Evolutionary conservation across 2,329 filamentous ascomycete genomes (phyloP), one percentile per base, ranked within the genome.

Genomic region (Cadophora luteo-olivacea): DNA sequence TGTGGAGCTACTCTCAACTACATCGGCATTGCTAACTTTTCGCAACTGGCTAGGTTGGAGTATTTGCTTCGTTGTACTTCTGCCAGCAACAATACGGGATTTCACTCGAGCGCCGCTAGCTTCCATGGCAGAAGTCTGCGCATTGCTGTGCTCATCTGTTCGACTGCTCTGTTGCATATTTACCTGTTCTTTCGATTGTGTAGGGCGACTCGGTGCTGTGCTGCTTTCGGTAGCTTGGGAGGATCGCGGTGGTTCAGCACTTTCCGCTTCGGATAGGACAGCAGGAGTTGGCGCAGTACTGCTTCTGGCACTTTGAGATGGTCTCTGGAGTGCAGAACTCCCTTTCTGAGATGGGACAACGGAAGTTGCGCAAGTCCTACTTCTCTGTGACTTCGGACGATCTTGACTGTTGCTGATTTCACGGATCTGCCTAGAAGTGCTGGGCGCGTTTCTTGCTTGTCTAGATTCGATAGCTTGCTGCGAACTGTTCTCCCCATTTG

Each of bases 41-140:
- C 60, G 25, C 7, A 51, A 25, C n/a, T 48, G 60, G n/a, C 41
- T 62, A 51, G 60, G 16, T 22, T 49, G 60, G 0, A 62, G 25
- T 36, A 29, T 25, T 41, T 62, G 24, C 38, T 49, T 49, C 5
- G 41, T 4, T 22, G 41, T 19, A 29, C 32, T 25, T 8, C 22
- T 58, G 14, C 33, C 55, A 25, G 29, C 29, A 5, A 29, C 29
- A 29, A 29, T 29, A 3, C 5, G 29, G 29, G 29, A 29, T 29
- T 3, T 29, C 5, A 29, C 29, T 29, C 29, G 29, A 29, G 29
- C 29, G 29, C 22, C 33, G 16, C 24, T 60, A 6, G n/a, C 11
- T 16, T 16, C 38, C 4, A 4, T 60, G 14, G 36, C 36, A 45
- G 57, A 60, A 19, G 19, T 6, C 11, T 4, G 14, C 19, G 12